A percentile compares a stretch with the other conserved stretches of the same genome.
These are phyloP conservation scores for Macrocystidia cucumis DNA, from an alignment of 1,284 basidiomycete genomes.

Conservation along the genomic window DNA sequence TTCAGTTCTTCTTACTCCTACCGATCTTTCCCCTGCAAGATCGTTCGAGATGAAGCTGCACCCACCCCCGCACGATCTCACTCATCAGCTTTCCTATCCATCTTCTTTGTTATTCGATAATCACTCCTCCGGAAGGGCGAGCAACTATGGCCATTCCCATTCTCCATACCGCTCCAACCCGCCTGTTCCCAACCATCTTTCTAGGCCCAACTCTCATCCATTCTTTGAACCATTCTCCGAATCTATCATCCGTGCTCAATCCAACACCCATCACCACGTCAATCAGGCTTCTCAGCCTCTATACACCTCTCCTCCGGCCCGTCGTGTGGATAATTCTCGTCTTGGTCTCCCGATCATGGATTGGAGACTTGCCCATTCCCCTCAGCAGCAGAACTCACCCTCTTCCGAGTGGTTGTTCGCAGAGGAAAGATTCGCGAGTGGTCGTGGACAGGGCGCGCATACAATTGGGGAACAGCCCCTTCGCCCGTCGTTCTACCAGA, in stretches of 20 bases:
- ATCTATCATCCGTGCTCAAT: conserved; percentile 25
- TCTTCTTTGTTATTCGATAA: conserved; percentile 37
- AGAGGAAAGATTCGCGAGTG: conserved; percentile 16
- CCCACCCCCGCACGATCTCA: conserved; percentile 38
- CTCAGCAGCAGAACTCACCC: conserved; percentile 12
- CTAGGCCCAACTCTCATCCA: conserved; percentile 26
- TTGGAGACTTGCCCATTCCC: conserved; percentile 24
- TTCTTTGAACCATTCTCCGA: conserved; percentile 49
- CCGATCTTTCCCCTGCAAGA: conserved; percentile 59
- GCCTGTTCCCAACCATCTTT: conserved; percentile 21
- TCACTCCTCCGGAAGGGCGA: conserved; percentile 26
- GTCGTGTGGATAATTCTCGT: conserved; percentile 16
- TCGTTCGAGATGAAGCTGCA: conserved; percentile 47
- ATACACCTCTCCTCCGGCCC: conserved; percentile 23
- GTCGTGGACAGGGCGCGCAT: conserved; percentile 18
- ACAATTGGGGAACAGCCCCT: conserved; percentile 18
- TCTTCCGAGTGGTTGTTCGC: conserved; percentile 23
- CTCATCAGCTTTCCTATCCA: conserved; percentile 24
- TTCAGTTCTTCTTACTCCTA: conserved; percentile 58
- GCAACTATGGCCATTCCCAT: conserved; percentile 22
- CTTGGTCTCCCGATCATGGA: conserved; percentile 20
- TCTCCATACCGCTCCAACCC: conserved; percentile 18
- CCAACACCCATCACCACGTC: conserved; percentile 13
- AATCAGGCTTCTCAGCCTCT: conserved; percentile 17
- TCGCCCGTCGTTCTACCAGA: conserved; percentile 24